These are phyloP conservation scores for Mycena albidolilacea DNA, from an alignment of 768 basidiomycete genomes.

Conservation along the genomic window DNA sequence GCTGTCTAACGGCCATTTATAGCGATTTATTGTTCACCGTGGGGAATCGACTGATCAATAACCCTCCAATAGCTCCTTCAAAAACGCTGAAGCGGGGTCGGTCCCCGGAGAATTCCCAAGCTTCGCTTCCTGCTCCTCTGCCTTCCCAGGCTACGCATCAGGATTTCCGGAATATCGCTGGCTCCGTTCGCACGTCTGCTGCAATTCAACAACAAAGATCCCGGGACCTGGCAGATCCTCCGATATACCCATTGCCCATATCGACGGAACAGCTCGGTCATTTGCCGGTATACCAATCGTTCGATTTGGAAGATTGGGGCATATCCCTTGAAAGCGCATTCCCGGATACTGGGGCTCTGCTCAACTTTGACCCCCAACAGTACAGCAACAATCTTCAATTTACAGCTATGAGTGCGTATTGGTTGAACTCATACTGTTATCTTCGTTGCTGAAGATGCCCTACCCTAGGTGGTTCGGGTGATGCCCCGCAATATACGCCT, in stretches of 20 bases:
- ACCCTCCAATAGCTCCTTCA: conserved; percentile 8
- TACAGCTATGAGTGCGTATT: neutral
- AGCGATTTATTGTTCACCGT: conserved; percentile 34
- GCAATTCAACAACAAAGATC: conserved; percentile 1
- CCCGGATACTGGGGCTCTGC: neutral
- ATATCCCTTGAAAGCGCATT: neutral
- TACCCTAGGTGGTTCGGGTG: neutral
- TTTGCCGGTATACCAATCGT: conserved; percentile 53
- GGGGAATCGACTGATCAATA: conserved; percentile 28
- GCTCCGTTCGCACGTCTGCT: conserved; percentile 5
- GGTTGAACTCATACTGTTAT: neutral
- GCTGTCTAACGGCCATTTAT: neutral
- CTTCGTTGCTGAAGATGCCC: neutral
- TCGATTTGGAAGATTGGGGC: conserved; percentile 35
- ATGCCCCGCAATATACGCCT: neutral
- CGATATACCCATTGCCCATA: conserved; percentile 53
- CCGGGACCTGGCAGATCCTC: neutral
- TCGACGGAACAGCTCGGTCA: conserved; percentile 61
- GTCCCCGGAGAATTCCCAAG: neutral
- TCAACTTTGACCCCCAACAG: conserved; percentile 9
- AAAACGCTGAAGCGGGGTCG: conserved; percentile 28
- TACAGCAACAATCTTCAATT: neutral
- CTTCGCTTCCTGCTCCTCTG: neutral
- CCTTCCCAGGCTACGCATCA: neutral
- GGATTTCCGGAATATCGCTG: conserved; percentile 11